Evolutionary conservation across 129 eudicot genomes (phyloP).

Genomic region (Rutidosis leptorrhynchoides): DNA sequence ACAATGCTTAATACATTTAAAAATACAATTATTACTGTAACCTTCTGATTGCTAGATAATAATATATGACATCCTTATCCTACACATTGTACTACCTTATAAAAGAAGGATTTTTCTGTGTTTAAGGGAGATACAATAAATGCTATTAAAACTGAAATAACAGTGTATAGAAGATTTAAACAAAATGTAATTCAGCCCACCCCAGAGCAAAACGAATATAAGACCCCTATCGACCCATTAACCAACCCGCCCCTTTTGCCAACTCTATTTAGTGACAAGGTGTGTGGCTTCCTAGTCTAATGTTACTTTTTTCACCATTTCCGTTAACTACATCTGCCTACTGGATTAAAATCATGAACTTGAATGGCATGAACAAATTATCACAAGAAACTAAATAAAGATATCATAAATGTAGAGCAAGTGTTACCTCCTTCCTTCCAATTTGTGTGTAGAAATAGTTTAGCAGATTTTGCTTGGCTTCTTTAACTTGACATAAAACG

Average conservation of each 20-base stretch:
- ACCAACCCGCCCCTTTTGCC: neutral
- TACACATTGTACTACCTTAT: neutral
- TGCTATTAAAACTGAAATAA: neutral
- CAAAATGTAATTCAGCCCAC: neutral
- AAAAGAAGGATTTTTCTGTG: neutral
- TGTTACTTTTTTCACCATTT: neutral
- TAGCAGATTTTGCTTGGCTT: slow-evolving; percentile 56
- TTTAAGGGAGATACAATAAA: neutral
- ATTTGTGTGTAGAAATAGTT: slow-evolving; percentile 55
- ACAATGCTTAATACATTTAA: neutral
- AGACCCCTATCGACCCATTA: neutral
- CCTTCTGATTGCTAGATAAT: neutral
- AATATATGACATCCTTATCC: neutral
- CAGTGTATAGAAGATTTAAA: neutral
- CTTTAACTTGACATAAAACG: slow-evolving; percentile 62
- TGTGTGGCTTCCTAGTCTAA: neutral
- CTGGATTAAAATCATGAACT: neutral
- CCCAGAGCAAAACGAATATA: neutral
- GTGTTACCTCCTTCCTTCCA: slow-evolving; percentile 59
- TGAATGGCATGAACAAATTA: slow-evolving; percentile 1
- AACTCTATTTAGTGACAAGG: neutral
- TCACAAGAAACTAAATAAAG: neutral
- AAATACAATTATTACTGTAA: neutral
- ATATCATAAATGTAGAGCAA: neutral
- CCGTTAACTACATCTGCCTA: neutral